These are phyloP conservation scores for Arachnopeziza araneosa DNA, from an alignment of 2,329 filamentous ascomycete genomes.

Conservation along the genomic window DNA sequence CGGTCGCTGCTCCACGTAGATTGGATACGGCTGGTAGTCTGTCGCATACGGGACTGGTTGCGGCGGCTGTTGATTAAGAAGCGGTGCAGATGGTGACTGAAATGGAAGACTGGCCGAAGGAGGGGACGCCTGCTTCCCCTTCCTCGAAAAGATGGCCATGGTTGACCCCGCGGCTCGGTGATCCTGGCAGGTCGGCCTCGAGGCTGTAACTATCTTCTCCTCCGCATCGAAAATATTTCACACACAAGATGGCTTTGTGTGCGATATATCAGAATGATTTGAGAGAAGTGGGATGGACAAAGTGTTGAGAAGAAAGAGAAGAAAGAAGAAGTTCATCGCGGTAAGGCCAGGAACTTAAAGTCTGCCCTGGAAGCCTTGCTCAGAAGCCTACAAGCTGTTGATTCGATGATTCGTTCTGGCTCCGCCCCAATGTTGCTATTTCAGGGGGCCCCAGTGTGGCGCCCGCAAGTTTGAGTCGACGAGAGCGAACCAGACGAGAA, in stretches of 20 bases:
- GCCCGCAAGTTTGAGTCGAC: neutral
- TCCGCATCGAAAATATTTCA: neutral
- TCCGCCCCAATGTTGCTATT: conserved; percentile 18
- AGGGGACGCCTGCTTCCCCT: conserved; percentile 17
- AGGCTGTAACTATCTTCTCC: neutral
- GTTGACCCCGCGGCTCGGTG: conserved; percentile 3
- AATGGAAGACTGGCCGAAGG: neutral
- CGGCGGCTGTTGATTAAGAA: conserved; percentile 2
- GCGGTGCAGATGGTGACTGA: conserved; percentile 6
- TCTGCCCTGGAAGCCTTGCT: conserved; percentile 6
- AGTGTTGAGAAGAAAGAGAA: neutral
- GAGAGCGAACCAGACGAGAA: neutral
- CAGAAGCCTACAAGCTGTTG: neutral
- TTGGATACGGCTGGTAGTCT: conserved; percentile 10
- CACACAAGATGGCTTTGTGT: neutral
- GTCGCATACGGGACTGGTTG: conserved; percentile 6
- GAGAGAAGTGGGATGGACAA: no score
- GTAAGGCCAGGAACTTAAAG: neutral
- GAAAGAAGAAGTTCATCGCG: neutral
- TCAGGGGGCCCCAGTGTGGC: conserved; percentile 10
- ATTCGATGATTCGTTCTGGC: conserved; percentile 17
- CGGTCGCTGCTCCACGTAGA: conserved; percentile 9
- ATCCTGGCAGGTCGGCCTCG: conserved; percentile 9
- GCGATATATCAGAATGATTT: no score
- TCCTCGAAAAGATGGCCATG: conserved; percentile 28